Conservation (phyloP, 768 basidiomycete genomes). For the Crepidotus variabilis region DNA sequence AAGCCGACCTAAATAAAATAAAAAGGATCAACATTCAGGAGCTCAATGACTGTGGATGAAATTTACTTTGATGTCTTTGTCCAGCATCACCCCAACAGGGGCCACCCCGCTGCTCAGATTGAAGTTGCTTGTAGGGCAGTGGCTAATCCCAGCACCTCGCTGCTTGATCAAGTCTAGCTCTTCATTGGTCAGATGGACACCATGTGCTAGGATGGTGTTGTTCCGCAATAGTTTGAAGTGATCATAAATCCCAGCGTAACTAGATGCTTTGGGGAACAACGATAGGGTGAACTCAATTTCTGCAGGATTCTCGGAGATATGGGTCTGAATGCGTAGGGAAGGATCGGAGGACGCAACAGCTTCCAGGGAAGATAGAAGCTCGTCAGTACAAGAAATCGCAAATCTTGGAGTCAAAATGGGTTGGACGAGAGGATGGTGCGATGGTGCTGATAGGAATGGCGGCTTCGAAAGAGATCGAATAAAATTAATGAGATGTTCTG, state of each 20-base stretch:
- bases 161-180: constrained; percentile 72
- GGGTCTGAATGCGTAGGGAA: constrained; percentile 81
- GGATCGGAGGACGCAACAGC: constrained; percentile 56
- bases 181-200: constrained; percentile 67
- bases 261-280: constrained; percentile 59
- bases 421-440: constrained; percentile 62
- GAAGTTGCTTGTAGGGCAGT: constrained; percentile 94
- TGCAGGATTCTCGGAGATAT: constrained; percentile 78
- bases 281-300: constrained; percentile 67
- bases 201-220: constrained; percentile 89
- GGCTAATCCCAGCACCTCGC: constrained; percentile 73
- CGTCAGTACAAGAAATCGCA: constrained; percentile 80
- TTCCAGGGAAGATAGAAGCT: constrained; percentile 64
- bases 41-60: background rate
- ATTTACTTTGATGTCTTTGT: constrained; percentile 79
- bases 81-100: constrained; percentile 73
- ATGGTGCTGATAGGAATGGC: constrained; percentile 18
- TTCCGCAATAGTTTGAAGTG: constrained; percentile 65
- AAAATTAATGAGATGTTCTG: constrained; percentile 61
- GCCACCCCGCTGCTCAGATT: constrained; percentile 86
- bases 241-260: constrained; percentile 85
- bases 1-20: constrained; percentile 83
- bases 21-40: background rate
- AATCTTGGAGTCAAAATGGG: constrained; percentile 96
- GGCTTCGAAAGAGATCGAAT: constrained; percentile 54